These are phyloP conservation scores for Fusarium drepaniforme DNA, from an alignment of 2,329 filamentous ascomycete species.

Conservation along the genomic window DNA sequence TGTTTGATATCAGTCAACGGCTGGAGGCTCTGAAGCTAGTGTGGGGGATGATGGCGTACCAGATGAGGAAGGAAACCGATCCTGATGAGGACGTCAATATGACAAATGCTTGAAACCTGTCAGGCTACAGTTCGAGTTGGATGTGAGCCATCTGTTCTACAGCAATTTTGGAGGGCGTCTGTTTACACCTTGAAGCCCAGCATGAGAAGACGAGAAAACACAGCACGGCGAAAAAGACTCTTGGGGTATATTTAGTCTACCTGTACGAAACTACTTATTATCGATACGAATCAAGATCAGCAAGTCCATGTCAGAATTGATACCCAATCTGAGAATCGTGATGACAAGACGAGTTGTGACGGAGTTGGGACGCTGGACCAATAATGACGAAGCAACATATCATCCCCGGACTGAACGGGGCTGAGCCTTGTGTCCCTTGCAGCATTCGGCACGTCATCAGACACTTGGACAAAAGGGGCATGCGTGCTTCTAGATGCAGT, in stretches of 20 bases:
- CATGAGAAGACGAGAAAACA: background rate
- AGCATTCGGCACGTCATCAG: constrained; percentile 1
- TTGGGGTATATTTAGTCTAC: constrained; percentile 4
- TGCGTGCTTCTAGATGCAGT: background rate
- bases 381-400: background rate
- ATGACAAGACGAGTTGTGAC: background rate
- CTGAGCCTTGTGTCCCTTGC: constrained; percentile 9
- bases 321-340: background rate
- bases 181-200: background rate
- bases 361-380: background rate
- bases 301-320: background rate
- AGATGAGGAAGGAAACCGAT: constrained; percentile 62
- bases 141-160: background rate
- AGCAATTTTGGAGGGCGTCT: background rate
- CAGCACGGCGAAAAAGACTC: background rate
- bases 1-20: constrained; percentile 67
- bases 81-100: constrained; percentile 44
- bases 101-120: constrained; percentile 41
- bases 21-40: constrained; percentile 67
- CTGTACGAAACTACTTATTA: constrained; percentile 1
- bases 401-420: background rate
- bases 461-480: constrained; percentile 14
- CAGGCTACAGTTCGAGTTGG: background rate
- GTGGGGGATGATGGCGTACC: constrained; percentile 71
- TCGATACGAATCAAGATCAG: constrained; percentile 11